Evolutionary conservation across 2,329 filamentous ascomycete species (phyloP).

Genomic region (Beauveria caledonica): DNA sequence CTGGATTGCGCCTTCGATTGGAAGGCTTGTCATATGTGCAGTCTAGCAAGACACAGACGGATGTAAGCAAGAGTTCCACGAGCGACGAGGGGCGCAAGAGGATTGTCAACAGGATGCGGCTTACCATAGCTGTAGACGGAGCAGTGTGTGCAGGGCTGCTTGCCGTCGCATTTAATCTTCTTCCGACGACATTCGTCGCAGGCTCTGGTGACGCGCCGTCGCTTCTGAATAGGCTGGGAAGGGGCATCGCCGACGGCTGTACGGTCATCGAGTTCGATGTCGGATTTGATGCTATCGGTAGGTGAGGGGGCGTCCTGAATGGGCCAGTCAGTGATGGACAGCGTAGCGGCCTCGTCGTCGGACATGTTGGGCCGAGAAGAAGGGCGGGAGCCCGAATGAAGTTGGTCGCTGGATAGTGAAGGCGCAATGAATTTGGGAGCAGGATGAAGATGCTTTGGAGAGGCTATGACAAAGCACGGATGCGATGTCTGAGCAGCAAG

Average conservation of each 20-base stretch:
- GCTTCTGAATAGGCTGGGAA: slow-evolving; percentile 61
- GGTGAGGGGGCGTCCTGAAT: slow-evolving; percentile 30
- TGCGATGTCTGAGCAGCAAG: neutral
- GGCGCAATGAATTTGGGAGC: neutral
- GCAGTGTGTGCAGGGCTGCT: slow-evolving; percentile 88
- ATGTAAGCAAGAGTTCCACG: neutral
- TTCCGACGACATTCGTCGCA: slow-evolving; percentile 79
- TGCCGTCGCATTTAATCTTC: slow-evolving; percentile 82
- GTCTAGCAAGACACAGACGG: slow-evolving; percentile 42
- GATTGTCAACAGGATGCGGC: slow-evolving; percentile 17
- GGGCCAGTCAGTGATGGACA: slow-evolving; percentile 28
- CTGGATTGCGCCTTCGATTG: slow-evolving; percentile 81
- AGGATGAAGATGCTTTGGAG: slow-evolving; percentile 2
- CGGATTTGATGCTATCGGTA: slow-evolving; percentile 35
- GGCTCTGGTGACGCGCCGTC: slow-evolving; percentile 68
- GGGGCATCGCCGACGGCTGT: slow-evolving; percentile 19
- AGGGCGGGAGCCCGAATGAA: slow-evolving; percentile 12
- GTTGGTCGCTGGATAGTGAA: neutral
- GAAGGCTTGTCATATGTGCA: slow-evolving; percentile 95
- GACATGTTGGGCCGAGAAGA: slow-evolving; percentile 28
- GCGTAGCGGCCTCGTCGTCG: slow-evolving; percentile 33
- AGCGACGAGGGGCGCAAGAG: neutral
- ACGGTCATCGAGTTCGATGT: slow-evolving; percentile 32
- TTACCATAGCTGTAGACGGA: slow-evolving; percentile 97
- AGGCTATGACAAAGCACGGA: neutral